phyloP scores from a whole-genome alignment of 345 rosid species.

The Erodium maritimum region DNA sequence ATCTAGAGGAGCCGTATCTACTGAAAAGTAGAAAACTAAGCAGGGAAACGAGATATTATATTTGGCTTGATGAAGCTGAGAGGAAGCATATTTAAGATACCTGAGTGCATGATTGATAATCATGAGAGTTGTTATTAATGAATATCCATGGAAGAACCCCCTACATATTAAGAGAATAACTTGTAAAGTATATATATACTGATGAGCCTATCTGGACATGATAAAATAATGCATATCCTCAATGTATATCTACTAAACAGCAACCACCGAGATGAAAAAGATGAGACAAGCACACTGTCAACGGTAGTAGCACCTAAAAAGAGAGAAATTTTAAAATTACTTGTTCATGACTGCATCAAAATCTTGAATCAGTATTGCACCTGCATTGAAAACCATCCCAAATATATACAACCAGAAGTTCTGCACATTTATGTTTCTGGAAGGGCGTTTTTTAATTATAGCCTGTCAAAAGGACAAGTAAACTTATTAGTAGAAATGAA shows the following conservation, averaged over 20 bases:
- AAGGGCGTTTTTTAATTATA: constrained; percentile 79
- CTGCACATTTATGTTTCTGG: constrained; percentile 91
- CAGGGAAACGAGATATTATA: constrained; percentile 11
- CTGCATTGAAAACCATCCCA: constrained; percentile 92
- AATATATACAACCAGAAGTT: constrained; percentile 91
- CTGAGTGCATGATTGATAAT: constrained; percentile 95
- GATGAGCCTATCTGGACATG: constrained; percentile 1
- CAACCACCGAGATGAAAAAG: background rate
- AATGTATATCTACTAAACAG: background rate
- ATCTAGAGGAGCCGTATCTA: background rate
- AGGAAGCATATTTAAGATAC: constrained; percentile 26
- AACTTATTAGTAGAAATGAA: background rate
- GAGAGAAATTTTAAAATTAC: constrained; percentile 29
- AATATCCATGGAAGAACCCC: constrained; percentile 97
- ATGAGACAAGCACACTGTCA: no score
- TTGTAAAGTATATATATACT: constrained; percentile 3
- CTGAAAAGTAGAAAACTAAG: constrained; percentile 7
- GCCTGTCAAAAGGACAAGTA: constrained; percentile 49
- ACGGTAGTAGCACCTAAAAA: constrained; percentile 1
- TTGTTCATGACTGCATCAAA: constrained; percentile 75
- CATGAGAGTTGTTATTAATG: constrained; percentile 72
- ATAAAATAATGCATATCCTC: background rate
- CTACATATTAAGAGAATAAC: constrained; percentile 23
- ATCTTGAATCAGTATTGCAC: constrained; percentile 84
- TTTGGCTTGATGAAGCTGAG: constrained; percentile 6